phyloP scores from a whole-genome alignment of 192 early-diverging fungal species.

The Diversispora eburnea region DNA sequence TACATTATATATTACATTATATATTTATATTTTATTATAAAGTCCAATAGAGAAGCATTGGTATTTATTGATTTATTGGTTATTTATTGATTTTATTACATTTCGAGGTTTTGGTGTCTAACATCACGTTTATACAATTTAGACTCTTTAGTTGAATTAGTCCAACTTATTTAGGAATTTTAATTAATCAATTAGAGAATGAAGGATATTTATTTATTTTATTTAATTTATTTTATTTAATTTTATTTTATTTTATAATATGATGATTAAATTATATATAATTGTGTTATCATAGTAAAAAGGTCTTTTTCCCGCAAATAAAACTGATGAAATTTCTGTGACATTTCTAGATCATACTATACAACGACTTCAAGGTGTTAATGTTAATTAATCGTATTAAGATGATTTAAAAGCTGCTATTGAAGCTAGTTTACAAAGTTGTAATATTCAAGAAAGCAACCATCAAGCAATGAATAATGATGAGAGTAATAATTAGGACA shows the following conservation, averaged over 20 bases:
- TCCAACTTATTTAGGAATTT: conserved; percentile 63
- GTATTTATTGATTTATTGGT: conserved; percentile 31
- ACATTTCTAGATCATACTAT: conserved; percentile 3
- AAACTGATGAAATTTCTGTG: conserved; percentile 19
- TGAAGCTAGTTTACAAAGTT: conserved; percentile 26
- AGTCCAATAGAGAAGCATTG: conserved; percentile 44
- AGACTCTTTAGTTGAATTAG: conserved; percentile 63
- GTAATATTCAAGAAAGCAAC: neutral
- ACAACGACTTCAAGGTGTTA: neutral
- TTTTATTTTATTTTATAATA: neutral
- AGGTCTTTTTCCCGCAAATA: conserved; percentile 3
- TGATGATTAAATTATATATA: conserved; percentile 2
- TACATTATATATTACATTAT: neutral
- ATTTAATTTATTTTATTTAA: neutral
- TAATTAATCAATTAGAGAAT: conserved; percentile 45
- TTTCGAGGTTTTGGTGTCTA: conserved; percentile 62
- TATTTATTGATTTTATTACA: conserved; percentile 52
- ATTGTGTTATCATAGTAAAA: conserved; percentile 41
- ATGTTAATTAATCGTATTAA: neutral
- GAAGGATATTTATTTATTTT: conserved; percentile 35
- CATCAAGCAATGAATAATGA: too few species aligned
- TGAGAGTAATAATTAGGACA: neutral
- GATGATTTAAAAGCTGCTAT: conserved; percentile 10
- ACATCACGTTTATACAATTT: conserved; percentile 74
- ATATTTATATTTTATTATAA: neutral